Base-by-base conservation (phyloP, 2,329 filamentous ascomycete genomes). In the Emmonsia crescens region DNA sequence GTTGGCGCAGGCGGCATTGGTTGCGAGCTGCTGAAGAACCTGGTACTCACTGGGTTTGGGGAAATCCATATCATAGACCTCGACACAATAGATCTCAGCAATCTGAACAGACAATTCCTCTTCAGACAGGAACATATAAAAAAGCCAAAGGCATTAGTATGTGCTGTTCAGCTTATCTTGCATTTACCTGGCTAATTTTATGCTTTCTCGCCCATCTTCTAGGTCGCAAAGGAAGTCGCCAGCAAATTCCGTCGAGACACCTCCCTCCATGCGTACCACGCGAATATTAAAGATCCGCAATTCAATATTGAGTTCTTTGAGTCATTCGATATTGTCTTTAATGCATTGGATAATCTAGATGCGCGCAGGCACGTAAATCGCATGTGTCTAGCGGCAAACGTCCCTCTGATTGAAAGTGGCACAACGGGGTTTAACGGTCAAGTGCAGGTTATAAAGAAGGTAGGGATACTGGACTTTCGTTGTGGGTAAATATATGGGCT, bases 401-500 rank as follows among this genome's bases (percentile, higher is more conserved):
- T 97, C 31, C 91, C 94, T 12, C 77, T 99, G 66, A 89, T 99
- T 60, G 94, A 99, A 78, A 97, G 93, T 72, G 94, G 94, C 48
- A 99, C 94, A 0, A 97, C 94, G 0, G 94, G 94, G 1, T 99
- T 96, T 80, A 96, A 96, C 70, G 94, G 94, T 24, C 93, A 99
- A 73, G 93, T 97, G 4, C 93, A 97, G 75, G 91, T 96, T 27
- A 99, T 99, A 74, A 91, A 91, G 74, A 93, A 91, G 76, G 81
- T 83, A 19, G n/a, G 24, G 29, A 51, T 57, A 51, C 14, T 52
- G 38, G 49, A n/a, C 27, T 36, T 33, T 27, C 10, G 1, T 42
- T 24, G 36, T 40, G 42, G 49, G 59, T 16, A 64, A 68, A 55
- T 38, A 64, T 68, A 55, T 38, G 6, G 38, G 27, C 24, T 57